phyloP scores from a whole-genome alignment of 2,329 filamentous ascomycete genomes.

The Elsinoe batatas region DNA sequence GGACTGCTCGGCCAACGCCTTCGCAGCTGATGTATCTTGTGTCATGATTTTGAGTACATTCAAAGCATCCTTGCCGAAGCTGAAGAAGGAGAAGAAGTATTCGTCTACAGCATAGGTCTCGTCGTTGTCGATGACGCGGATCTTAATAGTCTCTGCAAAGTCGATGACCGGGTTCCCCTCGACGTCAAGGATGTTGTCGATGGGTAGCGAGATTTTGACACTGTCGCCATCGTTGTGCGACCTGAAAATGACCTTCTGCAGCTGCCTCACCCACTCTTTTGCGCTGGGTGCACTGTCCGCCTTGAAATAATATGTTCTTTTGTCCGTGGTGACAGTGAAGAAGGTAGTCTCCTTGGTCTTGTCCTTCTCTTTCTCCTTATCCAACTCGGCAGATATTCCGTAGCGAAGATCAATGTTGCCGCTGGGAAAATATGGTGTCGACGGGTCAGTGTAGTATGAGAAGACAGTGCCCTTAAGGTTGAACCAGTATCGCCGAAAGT shows the following conservation, averaged over 20 bases:
- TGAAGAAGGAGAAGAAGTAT: conserved; percentile 97
- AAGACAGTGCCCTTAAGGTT: conserved; percentile 83
- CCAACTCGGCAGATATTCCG: conserved; percentile 73
- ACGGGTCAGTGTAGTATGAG: conserved; percentile 75
- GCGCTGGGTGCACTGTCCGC: conserved; percentile 82
- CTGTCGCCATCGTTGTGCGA: conserved; percentile 95
- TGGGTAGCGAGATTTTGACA: conserved; percentile 87
- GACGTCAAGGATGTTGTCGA: conserved; percentile 81
- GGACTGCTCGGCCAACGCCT: conserved; percentile 12
- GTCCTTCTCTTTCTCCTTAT: conserved; percentile 57
- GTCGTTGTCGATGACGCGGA: conserved; percentile 84
- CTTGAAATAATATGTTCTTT: conserved; percentile 75
- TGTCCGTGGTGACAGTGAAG: conserved; percentile 73
- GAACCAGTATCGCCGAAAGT: conserved; percentile 89
- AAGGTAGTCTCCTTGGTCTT: conserved; percentile 60
- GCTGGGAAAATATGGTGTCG: conserved; percentile 81
- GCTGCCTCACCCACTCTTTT: conserved; percentile 89
- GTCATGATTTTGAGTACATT: conserved; percentile 65
- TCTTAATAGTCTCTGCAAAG: conserved; percentile 87
- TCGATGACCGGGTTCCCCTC: conserved; percentile 86
- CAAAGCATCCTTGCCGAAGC: conserved; percentile 72
- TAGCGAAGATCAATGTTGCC: conserved; percentile 89
- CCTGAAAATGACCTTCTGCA: conserved; percentile 90
- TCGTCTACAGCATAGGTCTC: conserved; percentile 95
- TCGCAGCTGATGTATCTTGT: conserved; percentile 44